Evolutionary conservation across 1,284 basidiomycete genomes (phyloP).

Genomic region (Trametes pubescens): DNA sequence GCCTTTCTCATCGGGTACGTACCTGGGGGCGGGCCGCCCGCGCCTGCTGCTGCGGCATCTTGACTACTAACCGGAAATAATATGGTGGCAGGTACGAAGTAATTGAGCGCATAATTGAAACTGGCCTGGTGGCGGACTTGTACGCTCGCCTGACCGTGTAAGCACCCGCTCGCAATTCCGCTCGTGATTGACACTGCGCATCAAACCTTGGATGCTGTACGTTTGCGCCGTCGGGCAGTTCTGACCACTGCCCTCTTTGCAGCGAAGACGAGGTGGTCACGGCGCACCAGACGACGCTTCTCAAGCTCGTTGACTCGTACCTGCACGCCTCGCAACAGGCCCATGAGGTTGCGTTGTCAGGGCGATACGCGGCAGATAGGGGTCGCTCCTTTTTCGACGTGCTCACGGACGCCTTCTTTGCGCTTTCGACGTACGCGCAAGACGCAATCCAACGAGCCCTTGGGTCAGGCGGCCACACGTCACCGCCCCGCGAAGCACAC

Average conservation of each 20-base stretch:
- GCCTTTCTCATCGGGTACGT: slow-evolving; percentile 81
- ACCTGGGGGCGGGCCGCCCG: neutral
- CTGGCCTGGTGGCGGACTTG: slow-evolving; percentile 44
- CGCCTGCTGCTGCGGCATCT: neutral
- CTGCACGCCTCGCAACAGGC: slow-evolving; percentile 55
- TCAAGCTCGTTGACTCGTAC: slow-evolving; percentile 87
- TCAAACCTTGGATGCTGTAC: slow-evolving; percentile 13
- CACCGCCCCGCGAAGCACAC: neutral
- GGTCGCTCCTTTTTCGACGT: slow-evolving; percentile 54
- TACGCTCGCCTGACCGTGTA: slow-evolving; percentile 48
- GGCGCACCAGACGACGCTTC: slow-evolving; percentile 83
- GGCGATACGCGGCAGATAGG: slow-evolving; percentile 40
- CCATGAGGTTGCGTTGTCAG: slow-evolving; percentile 22
- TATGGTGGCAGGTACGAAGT: slow-evolving; percentile 54
- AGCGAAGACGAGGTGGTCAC: slow-evolving; percentile 79
- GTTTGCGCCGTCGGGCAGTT: slow-evolving; percentile 22
- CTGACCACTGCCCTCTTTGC: slow-evolving; percentile 15
- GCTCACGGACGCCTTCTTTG: slow-evolving; percentile 61
- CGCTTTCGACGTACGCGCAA: slow-evolving; percentile 60
- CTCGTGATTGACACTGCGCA: neutral
- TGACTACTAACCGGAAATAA: slow-evolving; percentile 1
- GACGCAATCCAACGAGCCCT: slow-evolving; percentile 58
- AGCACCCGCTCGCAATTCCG: slow-evolving; percentile 25
- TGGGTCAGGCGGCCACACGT: slow-evolving; percentile 38
- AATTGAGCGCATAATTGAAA: slow-evolving; percentile 49